Evolutionary conservation across 352 stramenopile species (phyloP).

Genomic region (Phytopythium montanum): DNA sequence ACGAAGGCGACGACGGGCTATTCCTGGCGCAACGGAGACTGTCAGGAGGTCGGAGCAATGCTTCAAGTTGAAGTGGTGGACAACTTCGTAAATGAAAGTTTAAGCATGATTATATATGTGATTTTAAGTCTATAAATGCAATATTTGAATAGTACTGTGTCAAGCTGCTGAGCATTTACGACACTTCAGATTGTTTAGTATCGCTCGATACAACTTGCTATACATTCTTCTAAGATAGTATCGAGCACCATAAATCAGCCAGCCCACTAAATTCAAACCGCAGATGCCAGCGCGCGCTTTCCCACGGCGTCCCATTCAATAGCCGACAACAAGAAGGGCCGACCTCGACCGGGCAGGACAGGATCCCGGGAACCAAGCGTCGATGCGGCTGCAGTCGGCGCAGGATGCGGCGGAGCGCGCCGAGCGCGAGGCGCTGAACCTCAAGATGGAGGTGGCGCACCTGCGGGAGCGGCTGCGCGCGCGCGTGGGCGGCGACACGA

Average conservation of each 20-base stretch:
- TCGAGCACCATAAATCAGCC: too few relatives aligned
- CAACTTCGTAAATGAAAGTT: too few relatives aligned
- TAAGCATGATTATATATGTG: too few relatives aligned
- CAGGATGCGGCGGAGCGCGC: constrained; percentile 42
- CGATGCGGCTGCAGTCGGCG: constrained; percentile 38
- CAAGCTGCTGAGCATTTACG: too few relatives aligned
- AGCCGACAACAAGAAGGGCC: neutral
- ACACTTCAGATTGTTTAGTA: neutral
- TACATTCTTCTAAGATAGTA: neutral
- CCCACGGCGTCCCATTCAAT: neutral
- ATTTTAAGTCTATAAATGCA: too few relatives aligned
- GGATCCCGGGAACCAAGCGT: neutral
- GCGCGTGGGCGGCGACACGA: constrained; percentile 73
- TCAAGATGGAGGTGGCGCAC: constrained; percentile 84
- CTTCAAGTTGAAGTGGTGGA: too few relatives aligned
- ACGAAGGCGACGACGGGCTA: too few relatives aligned
- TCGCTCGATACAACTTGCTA: neutral
- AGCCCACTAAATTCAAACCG: too few relatives aligned
- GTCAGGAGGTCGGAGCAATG: too few relatives aligned
- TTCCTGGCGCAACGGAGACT: too few relatives aligned
- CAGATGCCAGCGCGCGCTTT: too few relatives aligned
- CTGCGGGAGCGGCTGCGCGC: constrained; percentile 63
- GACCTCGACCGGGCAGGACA: neutral
- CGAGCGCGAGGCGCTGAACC: constrained; percentile 76
- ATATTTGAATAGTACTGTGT: too few relatives aligned